Evolutionary conservation across 75 land plant genomes (phyloP).

Genomic region (Selaginella tamariscina): DNA sequence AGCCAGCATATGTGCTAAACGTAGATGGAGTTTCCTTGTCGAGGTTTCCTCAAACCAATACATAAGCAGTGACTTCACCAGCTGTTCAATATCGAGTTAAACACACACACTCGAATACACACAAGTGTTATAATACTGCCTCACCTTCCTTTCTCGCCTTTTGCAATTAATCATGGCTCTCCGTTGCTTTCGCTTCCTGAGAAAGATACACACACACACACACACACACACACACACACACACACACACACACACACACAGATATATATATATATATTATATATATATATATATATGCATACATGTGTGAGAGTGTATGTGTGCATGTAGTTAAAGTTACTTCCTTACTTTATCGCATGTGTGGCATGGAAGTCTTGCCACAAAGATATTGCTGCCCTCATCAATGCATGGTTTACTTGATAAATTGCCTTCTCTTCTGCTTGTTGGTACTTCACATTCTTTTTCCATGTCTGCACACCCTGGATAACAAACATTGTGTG

Average conservation of each 20-base stretch:
- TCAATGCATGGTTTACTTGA: neutral
- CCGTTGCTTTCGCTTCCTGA: slow-evolving; percentile 4
- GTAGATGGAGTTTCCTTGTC: neutral
- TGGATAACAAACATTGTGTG: slow-evolving; percentile 1
- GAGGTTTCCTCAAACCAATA: neutral
- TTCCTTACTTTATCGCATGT: neutral
- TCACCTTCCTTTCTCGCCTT: neutral
- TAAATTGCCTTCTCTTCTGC: slow-evolving; percentile 7
- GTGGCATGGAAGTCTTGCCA: neutral
- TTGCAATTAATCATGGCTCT: neutral
- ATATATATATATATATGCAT: neutral
- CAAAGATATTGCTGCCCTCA: neutral
- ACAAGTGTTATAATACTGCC: too few relatives aligned
- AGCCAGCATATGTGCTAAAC: neutral
- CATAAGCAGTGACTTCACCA: neutral
- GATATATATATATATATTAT: neutral
- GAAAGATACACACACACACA: neutral
- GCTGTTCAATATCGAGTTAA: too few relatives aligned
- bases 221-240: neutral
- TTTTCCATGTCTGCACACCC: neutral
- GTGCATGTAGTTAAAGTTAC: neutral
- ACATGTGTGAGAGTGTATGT: neutral
- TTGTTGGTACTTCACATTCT: slow-evolving; percentile 5
- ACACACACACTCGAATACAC: too few relatives aligned
- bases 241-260: neutral